Base-by-base conservation (phyloP, 2,329 filamentous ascomycete genomes). In the Colletotrichum chlorophyti region DNA sequence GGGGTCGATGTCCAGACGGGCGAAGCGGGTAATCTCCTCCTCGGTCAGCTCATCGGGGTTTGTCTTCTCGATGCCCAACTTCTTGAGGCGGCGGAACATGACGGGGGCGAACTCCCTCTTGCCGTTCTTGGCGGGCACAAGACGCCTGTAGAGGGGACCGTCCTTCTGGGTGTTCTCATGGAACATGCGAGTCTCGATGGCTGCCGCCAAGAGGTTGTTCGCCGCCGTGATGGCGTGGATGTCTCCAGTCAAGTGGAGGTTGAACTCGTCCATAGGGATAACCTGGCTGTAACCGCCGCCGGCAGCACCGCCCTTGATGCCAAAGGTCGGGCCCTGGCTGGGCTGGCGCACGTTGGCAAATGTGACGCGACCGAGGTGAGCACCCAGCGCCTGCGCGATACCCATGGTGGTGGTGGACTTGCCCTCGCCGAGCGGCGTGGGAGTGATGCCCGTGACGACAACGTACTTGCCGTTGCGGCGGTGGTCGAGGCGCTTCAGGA, bases 191-290 rank as follows among this genome's bases (percentile, higher is more conserved):
- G 95, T 98, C 72, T 99, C 95, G 63, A 99, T 96, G 31, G 95
- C 95, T 52, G 95, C 95, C 40, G 95, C 94, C 38, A 99, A 85
- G 57, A 99, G 82, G 77, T 99, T 99, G 83, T 98, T 99, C 32
- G 95, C 95, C 24, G 94, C 94, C 50, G 93, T 93, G 69, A 99
- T 95, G 64, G 95, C 95, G 74, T 99, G 95, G 55, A 99, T 98
- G 72, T 99, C 95, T 68, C 95, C 95, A 53, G 95, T 99, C 69
- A 99, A 79, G 74, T 99, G 95, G 70, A 99, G 81, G 77, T 99
- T 99, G 82, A 99, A 99, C 75, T 99, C 95, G 68, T 99, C 95
- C 95, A 99, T 99, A 58, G 95, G 95, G 68, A 99, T 98, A 70
- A 99, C 95, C 75, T 99, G 95, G 74, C 92, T 97, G 85, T 98